Evolutionary conservation across 768 basidiomycete genomes (phyloP), one percentile per base, ranked within the genome.

Genomic region (Gloeopeniophorella convolvens): DNA sequence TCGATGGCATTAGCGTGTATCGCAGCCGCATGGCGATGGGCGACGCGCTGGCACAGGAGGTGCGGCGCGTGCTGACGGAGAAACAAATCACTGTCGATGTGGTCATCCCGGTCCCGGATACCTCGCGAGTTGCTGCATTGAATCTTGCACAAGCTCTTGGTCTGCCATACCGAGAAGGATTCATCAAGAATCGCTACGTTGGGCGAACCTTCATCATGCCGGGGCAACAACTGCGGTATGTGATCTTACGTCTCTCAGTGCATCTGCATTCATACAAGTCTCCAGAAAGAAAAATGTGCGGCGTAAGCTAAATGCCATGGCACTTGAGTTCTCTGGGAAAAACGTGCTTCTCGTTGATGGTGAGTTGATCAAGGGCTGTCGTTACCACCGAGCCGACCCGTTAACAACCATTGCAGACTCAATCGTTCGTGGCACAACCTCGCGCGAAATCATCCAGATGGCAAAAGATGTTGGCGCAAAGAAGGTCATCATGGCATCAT

Each of bases 181-280:
- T 99, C 66, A 82, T 98, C 59, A 99, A 99, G 74, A 99, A 99
- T 66, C 82, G 96, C 28, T 99, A 99, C 68, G 92, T 98, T 27
- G 96, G 94, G 3, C 74, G 96, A 58, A 99, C 96, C 0, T 99
- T 99, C 66, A 98, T 99, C 69, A 99, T 99, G 96, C 95, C 96
- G 7, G 96, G 95, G 20, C 96, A 99, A 65, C 86, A 90, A 66
- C 87, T 91, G 83, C 80, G 93, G 89, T 81, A 51, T 54, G 61
- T 33, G 55, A 21, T 0, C 15, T 34, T 39, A 21, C 4, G 21
- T 2, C 50, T 21, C n/a, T 11, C 3, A 18, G 16, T 18, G 33
- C n/a, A 15, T 20, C 45, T 44, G 16, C 27, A 1, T 40, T 44
- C 41, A 24, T 15, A 8, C 34, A 28, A 18, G 21, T 5, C 27